These are phyloP conservation scores for Stramenopiles sp. DNA, from an alignment of 352 stramenopile species.

Conservation along the genomic window DNA sequence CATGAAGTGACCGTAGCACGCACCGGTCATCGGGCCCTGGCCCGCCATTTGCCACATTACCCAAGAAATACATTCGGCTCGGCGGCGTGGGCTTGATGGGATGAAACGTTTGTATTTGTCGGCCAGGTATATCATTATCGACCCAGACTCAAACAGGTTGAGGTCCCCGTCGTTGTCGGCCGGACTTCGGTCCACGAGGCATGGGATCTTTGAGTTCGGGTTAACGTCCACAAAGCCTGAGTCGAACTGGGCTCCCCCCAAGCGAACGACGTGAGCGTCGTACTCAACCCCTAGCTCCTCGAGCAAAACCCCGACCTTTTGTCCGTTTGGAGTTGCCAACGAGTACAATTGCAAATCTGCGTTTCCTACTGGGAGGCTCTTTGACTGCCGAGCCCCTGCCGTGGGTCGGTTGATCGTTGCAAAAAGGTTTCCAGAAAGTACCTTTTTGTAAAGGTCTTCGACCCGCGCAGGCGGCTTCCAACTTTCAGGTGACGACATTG, in stretches of 20 bases:
- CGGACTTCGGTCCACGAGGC: conserved; percentile 29
- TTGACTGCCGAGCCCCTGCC: conserved; percentile 28
- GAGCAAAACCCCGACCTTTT: conserved; percentile 46
- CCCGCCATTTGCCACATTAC: conserved; percentile 42
- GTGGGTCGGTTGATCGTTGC: conserved; percentile 25
- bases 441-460: conserved; percentile 15
- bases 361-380: conserved; percentile 29
- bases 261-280: conserved; percentile 38
- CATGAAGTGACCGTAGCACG: conserved; percentile 38
- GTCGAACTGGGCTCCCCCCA: conserved; percentile 37
- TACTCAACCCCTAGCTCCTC: conserved; percentile 50
- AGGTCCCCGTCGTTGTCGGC: conserved; percentile 23
- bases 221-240: conserved; percentile 48
- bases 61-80: conserved; percentile 40
- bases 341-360: conserved; percentile 40
- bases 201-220: conserved; percentile 55
- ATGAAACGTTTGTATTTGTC: conserved; percentile 39
- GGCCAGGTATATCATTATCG: conserved; percentile 45
- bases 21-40: conserved; percentile 27
- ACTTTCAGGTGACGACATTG: too few relatives aligned
- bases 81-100: conserved; percentile 25
- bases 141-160: conserved; percentile 39
- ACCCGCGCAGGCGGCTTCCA: too few relatives aligned
- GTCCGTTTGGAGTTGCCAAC: conserved; percentile 42
- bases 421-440: conserved; percentile 15